These are phyloP conservation scores for Talaromyces marneffei DNA, from an alignment of 2,329 filamentous ascomycete species.

Conservation along the genomic window DNA sequence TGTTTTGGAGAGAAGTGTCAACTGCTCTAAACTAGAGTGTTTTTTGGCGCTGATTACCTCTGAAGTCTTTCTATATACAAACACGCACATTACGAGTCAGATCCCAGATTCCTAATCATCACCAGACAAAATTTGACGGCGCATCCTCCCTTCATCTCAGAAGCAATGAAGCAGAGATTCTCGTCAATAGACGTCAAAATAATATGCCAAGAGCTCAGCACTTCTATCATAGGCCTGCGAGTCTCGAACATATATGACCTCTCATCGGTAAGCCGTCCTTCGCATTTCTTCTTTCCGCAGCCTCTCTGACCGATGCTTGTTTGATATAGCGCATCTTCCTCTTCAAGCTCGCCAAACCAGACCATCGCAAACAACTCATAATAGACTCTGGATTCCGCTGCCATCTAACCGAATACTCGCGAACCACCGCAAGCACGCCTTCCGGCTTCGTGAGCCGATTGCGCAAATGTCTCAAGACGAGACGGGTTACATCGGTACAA, in stretches of 20 bases:
- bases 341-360: conserved; percentile 87
- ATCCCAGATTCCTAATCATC: neutral
- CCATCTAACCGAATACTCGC: conserved; percentile 84
- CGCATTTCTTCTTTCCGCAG: neutral
- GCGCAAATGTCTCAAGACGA: conserved; percentile 81
- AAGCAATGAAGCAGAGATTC: conserved; percentile 54
- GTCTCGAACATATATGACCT: conserved; percentile 95
- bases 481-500: conserved; percentile 69
- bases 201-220: conserved; percentile 86
- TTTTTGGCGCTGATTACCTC: neutral
- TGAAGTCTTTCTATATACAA: no score
- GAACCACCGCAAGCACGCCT: conserved; percentile 76
- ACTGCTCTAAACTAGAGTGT: neutral
- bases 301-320: neutral
- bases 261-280: conserved; percentile 55
- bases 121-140: neutral
- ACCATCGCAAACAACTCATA: conserved; percentile 80
- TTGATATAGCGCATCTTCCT: conserved; percentile 70
- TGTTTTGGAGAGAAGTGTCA: neutral
- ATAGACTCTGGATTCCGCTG: conserved; percentile 95
- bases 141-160: neutral
- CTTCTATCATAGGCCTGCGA: conserved; percentile 68
- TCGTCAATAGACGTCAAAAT: conserved; percentile 64
- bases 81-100: no score
- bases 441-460: conserved; percentile 79